These are phyloP conservation scores for Desmodesmus armatus DNA, from an alignment of 139 green algal genomes.

Conservation along the genomic window DNA sequence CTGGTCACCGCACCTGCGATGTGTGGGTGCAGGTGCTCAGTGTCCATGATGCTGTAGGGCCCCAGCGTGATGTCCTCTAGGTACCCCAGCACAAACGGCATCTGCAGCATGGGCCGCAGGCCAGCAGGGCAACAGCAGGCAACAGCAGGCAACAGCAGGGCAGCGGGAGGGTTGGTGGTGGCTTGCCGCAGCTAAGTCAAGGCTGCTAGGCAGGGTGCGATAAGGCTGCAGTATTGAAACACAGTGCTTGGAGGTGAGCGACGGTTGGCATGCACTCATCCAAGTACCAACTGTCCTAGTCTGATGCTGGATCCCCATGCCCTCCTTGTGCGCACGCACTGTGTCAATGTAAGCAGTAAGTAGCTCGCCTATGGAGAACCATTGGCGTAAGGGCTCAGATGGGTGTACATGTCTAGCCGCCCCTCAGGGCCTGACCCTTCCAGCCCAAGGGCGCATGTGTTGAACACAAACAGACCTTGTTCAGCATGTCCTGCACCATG, in stretches of 20 bases:
- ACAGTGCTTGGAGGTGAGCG: too few species aligned
- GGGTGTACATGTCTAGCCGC: too few species aligned
- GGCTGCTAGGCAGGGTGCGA: too few species aligned
- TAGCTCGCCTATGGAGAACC: too few species aligned
- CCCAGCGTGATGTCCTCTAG: conserved; percentile 67
- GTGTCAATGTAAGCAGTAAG: too few species aligned
- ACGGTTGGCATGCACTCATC: too few species aligned
- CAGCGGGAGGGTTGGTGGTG: background rate
- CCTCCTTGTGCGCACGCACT: too few species aligned
- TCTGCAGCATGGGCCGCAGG: background rate
- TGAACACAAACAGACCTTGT: conserved; percentile 22
- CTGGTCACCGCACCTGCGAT: conserved; percentile 3
- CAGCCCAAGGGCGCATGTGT: background rate
- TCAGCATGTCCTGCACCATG: conserved; percentile 47
- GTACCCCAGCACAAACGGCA: conserved; percentile 6
- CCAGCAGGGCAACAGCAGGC: background rate
- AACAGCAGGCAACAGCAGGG: background rate
- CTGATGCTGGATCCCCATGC: too few species aligned
- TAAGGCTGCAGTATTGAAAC: too few species aligned
- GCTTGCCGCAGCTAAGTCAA: background rate
- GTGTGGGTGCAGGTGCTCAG: conserved; percentile 46
- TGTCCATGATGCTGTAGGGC: conserved; percentile 43
- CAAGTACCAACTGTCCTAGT: too few species aligned
- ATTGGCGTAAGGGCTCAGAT: too few species aligned
- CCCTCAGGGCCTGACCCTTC: background rate